phyloP scores from a whole-genome alignment of 768 basidiomycete genomes.

The Tulasnella sp. region DNA sequence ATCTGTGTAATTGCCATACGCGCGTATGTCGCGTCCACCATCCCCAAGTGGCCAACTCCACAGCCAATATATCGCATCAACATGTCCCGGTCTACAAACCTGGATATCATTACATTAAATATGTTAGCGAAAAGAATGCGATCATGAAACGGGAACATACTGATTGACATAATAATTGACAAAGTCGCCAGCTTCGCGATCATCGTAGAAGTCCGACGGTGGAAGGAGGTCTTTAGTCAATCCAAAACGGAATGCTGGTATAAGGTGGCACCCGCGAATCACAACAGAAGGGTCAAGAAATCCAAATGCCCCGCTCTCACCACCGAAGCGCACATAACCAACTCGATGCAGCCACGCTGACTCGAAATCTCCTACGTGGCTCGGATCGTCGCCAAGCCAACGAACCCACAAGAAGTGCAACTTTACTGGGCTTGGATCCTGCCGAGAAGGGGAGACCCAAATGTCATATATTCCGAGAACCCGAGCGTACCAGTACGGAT shows the following conservation, averaged over 20 bases:
- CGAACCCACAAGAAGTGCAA: not conserved
- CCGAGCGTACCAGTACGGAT: slow-evolving; percentile 29
- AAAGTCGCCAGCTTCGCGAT: too few relatives aligned
- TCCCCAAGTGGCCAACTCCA: too few relatives aligned
- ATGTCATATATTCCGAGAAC: slow-evolving; percentile 30
- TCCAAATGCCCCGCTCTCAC: not conserved
- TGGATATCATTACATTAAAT: too few relatives aligned
- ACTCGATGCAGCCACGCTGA: not conserved
- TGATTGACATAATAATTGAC: too few relatives aligned
- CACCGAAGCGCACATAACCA: not conserved
- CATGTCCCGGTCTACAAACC: too few relatives aligned
- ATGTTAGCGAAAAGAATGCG: too few relatives aligned
- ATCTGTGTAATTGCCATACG: too few relatives aligned
- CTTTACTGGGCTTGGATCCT: not conserved
- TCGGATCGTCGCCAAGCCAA: not conserved
- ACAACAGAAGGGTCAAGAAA: not conserved
- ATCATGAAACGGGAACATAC: too few relatives aligned
- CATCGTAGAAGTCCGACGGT: not conserved
- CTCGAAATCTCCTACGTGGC: not conserved
- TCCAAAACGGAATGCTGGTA: slow-evolving; percentile 1
- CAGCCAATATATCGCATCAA: too few relatives aligned
- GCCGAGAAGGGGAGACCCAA: slow-evolving; percentile 7
- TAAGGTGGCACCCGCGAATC: not conserved
- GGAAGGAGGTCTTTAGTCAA: slow-evolving; percentile 1
- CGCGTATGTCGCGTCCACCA: too few relatives aligned